phyloP scores from a whole-genome alignment of 139 green algal genomes.

The Picochlorum sp. region DNA sequence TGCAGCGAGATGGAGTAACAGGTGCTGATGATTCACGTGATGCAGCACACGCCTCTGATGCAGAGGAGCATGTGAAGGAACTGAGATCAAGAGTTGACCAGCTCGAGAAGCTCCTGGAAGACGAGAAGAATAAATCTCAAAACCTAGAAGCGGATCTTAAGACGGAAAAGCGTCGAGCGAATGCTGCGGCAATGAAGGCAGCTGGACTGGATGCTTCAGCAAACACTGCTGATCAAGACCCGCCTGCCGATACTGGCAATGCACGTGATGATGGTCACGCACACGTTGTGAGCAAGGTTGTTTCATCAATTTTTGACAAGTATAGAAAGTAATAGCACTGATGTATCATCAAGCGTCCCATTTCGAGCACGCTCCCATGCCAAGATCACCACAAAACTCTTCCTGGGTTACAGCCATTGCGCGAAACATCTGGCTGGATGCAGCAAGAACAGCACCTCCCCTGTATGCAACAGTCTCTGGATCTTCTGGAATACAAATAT shows the following conservation, averaged over 20 bases:
- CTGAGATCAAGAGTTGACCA: not conserved
- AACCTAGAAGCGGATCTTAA: not conserved
- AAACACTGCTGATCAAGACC: not conserved
- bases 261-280: not conserved
- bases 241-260: not conserved
- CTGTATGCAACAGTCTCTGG: slow-evolving; percentile 47
- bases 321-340: not conserved
- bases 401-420: not conserved
- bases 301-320: slow-evolving; percentile 10
- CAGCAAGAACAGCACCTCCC: slow-evolving; percentile 44
- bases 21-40: not conserved
- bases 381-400: slow-evolving; percentile 27
- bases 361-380: slow-evolving; percentile 14
- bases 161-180: not conserved
- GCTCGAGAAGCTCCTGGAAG: no score
- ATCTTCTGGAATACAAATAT: slow-evolving; percentile 29
- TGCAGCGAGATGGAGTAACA: not conserved
- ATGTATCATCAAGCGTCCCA: slow-evolving; percentile 1
- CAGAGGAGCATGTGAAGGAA: not conserved
- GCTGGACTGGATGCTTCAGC: not conserved
- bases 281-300: not conserved
- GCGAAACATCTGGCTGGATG: not conserved
- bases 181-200: slow-evolving; percentile 7
- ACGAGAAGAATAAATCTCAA: no score
- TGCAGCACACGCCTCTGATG: not conserved